Conservation (phyloP, 2,329 filamentous ascomycete genomes). For the Alternaria sp. region DNA sequence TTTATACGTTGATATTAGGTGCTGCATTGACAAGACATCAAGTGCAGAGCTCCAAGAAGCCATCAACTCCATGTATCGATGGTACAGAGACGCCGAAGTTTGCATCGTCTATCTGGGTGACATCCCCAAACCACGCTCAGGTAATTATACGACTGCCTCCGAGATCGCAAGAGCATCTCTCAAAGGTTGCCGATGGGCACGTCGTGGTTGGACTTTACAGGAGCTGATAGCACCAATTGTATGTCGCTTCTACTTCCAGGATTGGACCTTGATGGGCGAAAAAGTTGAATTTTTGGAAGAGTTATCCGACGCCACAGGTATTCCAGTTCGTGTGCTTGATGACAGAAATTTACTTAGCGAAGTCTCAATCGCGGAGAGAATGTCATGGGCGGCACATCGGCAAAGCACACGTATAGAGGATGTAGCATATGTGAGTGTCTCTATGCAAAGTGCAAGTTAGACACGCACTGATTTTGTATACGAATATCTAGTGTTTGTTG, state of each 20-base stretch:
- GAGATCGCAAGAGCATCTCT: conserved; percentile 28
- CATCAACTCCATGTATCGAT: conserved; percentile 41
- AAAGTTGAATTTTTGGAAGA: conserved; percentile 37
- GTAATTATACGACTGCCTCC: conserved; percentile 18
- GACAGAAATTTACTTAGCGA: conserved; percentile 25
- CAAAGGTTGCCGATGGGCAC: conserved; percentile 33
- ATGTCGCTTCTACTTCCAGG: conserved; percentile 37
- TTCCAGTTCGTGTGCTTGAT: conserved; percentile 34
- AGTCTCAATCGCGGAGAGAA: conserved; percentile 36
- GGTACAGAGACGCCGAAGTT: conserved; percentile 30
- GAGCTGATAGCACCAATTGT: conserved; percentile 37
- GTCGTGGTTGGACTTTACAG: conserved; percentile 43
- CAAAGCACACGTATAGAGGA: conserved; percentile 41
- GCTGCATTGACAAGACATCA: conserved; percentile 36
- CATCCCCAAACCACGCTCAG: conserved; percentile 12
- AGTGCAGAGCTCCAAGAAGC: conserved; percentile 36
- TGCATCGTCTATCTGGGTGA: conserved; percentile 36
- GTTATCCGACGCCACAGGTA: conserved; percentile 35
- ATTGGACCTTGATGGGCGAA: conserved; percentile 39
- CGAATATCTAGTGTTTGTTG: conserved; percentile 26
- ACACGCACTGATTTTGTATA: neutral
- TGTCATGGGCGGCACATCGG: conserved; percentile 42
- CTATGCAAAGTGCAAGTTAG: neutral
- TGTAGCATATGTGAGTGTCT: conserved; percentile 29
- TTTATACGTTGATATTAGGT: neutral